These are phyloP conservation scores for Otatea glauca DNA, from an alignment of 176 grass and related monocot genomes.

Conservation along the genomic window DNA sequence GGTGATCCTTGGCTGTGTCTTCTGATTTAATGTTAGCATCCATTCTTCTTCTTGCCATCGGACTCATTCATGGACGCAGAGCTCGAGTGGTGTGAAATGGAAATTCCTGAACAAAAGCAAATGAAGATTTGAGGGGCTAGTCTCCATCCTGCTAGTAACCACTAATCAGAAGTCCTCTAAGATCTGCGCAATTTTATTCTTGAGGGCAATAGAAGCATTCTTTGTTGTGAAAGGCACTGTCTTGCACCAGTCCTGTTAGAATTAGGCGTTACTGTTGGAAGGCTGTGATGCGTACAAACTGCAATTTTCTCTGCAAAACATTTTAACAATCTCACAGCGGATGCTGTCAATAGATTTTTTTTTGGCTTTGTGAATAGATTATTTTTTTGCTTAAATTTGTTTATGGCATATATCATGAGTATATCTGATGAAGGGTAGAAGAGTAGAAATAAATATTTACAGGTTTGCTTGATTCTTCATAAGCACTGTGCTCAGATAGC, in stretches of 20 bases:
- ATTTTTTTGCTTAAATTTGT: not conserved
- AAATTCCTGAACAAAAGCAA: not conserved
- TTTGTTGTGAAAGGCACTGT: not conserved
- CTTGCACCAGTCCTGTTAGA: not conserved
- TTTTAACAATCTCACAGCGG: not conserved
- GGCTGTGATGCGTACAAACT: not conserved
- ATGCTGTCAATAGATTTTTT: not conserved
- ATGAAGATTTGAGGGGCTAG: not conserved
- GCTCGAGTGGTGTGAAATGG: too few species aligned
- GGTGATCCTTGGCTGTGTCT: not conserved
- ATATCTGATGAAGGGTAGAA: not conserved
- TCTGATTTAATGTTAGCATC: slow-evolving; percentile 9
- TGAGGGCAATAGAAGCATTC: not conserved
- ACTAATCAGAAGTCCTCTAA: not conserved
- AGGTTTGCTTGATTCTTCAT: not conserved
- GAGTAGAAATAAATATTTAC: not conserved
- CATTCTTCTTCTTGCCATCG: not conserved
- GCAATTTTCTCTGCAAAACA: not conserved
- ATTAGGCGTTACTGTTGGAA: not conserved
- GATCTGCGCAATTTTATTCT: too few species aligned
- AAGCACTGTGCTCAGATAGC: not conserved
- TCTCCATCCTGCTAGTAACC: not conserved
- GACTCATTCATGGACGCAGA: too few species aligned
- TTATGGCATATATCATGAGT: not conserved
- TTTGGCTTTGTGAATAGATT: too few species aligned